A percentile compares a stretch with the other conserved stretches of the same genome.
Conservation (phyloP, 2,329 filamentous ascomycete species). For the Fusarium agapanthi region DNA sequence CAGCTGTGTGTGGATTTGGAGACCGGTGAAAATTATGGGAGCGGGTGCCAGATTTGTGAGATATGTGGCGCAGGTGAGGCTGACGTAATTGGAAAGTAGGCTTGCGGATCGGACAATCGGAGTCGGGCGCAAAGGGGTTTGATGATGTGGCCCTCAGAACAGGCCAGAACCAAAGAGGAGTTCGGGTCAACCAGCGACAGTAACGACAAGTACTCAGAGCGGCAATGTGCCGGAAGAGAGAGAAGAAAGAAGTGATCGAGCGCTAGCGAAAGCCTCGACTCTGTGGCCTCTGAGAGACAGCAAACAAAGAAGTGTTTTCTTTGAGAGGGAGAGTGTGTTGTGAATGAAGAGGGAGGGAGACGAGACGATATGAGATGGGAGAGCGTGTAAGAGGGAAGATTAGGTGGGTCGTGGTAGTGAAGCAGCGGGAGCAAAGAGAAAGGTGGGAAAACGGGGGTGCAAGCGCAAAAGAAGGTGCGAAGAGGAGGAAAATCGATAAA, state of each 20-base stretch:
- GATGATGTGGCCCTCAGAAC: slow-evolving; percentile 48
- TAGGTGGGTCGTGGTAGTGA: slow-evolving; percentile 40
- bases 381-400: slow-evolving; percentile 43
- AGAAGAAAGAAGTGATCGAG: slow-evolving; percentile 49
- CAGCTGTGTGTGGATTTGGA: slow-evolving; percentile 7
- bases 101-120: slow-evolving; percentile 40
- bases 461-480: slow-evolving; percentile 41
- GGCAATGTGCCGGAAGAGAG: slow-evolving; percentile 32
- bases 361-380: slow-evolving; percentile 35
- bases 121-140: slow-evolving; percentile 42
- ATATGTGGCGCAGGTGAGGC: slow-evolving; percentile 37
- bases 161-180: slow-evolving; percentile 37
- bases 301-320: slow-evolving; percentile 32
- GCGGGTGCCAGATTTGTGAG: slow-evolving; percentile 16
- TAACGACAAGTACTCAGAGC: slow-evolving; percentile 34
- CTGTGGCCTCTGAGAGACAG: slow-evolving; percentile 35
- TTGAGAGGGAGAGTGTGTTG: slow-evolving; percentile 37
- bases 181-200: slow-evolving; percentile 37
- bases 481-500: slow-evolving; percentile 35
- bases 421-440: slow-evolving; percentile 39
- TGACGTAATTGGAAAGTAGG: slow-evolving; percentile 46
- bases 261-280: slow-evolving; percentile 60
- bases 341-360: slow-evolving; percentile 35
- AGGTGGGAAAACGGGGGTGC: slow-evolving; percentile 28
- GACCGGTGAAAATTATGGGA: slow-evolving; percentile 13